A percentile compares a stretch with the other conserved stretches of the same genome.
These are phyloP conservation scores for Aspergillus uvarum DNA, from an alignment of 2,329 filamentous ascomycete genomes.

Conservation along the genomic window DNA sequence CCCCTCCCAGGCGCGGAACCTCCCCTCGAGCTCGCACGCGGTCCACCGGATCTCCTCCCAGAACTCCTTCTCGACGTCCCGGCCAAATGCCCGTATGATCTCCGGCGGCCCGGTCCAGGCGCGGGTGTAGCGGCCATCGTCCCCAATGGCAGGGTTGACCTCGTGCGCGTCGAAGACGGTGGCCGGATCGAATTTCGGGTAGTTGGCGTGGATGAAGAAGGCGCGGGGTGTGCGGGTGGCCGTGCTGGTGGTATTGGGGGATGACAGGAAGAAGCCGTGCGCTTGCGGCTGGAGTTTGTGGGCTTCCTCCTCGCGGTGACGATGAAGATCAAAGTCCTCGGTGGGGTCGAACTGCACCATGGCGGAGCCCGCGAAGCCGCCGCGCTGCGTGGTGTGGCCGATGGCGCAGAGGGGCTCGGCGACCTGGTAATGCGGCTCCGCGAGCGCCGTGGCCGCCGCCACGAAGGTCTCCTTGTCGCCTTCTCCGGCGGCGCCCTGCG, in stretches of 20 bases:
- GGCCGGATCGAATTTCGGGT: conserved; percentile 42
- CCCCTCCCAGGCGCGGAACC: conserved; percentile 34
- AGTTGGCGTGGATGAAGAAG: conserved; percentile 44
- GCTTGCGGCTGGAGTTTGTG: conserved; percentile 25
- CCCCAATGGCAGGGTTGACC: conserved; percentile 31
- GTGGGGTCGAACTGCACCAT: conserved; percentile 41
- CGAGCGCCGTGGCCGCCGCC: conserved; percentile 44
- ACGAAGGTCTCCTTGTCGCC: conserved; percentile 55
- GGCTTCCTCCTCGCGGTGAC: not conserved
- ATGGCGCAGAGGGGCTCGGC: conserved; percentile 36
- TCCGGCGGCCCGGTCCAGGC: conserved; percentile 34
- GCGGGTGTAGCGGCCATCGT: conserved; percentile 34
- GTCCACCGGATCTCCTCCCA: conserved; percentile 43
- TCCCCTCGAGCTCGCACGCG: conserved; percentile 39
- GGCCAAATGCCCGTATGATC: conserved; percentile 31
- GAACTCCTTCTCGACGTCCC: conserved; percentile 39
- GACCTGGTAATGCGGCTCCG: conserved; percentile 45
- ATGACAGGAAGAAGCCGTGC: conserved; percentile 21
- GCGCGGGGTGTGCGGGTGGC: conserved; percentile 27
- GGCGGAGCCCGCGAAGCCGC: conserved; percentile 35
- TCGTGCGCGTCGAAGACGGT: conserved; percentile 34
- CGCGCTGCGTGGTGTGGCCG: conserved; percentile 29
- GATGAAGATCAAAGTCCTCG: conserved; percentile 29
- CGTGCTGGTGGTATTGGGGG: conserved; percentile 8
- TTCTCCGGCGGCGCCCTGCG: conserved; percentile 49